Evolutionary conservation across 768 basidiomycete genomes (phyloP), one percentile per base, ranked within the genome.

Genomic region (Phaeotremella skinneri): DNA sequence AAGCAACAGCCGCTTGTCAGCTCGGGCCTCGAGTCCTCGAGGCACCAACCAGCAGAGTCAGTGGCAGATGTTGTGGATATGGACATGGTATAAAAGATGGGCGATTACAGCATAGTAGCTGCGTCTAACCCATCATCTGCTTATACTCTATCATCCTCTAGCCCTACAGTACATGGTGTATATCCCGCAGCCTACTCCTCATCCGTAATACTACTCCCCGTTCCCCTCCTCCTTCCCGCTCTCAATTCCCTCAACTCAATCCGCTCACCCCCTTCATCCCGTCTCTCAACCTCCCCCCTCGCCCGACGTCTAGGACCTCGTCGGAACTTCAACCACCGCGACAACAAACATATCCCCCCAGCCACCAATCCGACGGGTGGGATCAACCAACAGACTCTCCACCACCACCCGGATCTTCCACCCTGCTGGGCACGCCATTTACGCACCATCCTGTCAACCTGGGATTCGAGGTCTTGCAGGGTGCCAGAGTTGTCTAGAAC

Each of bases 401-500:
- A 81, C 57, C 77, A 77, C 79, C 80, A 81, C 0, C 79, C 77
- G 0, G 67, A 72, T 20, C 26, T 37, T 7, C 67, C 61, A 2
- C 70, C 66, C 49, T 71, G 67, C n/a, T 75, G 66, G 13, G 52
- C 62, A 21, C 73, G 57, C 52, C 83, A 76, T 31, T 80, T 79
- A 4, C 61, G 55, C 1, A 83, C 78, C 37, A 84, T 74, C 29
- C 78, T 70, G 25, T 82, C 81, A 9, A 85, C 79, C 56, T 85
- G 83, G 1, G 64, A 67, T 32, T 86, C 80, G 9, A 97, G 80
- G 58, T 92, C 90, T 32, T 81, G 75, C 6, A 80, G 78, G 0
- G 86, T 81, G 1, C 91, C 90, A 4, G 89, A 90, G 74, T 98
- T 98, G 78, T 97, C 92, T 30, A 98, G 73, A 49, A 96, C 85